A percentile compares a stretch with the other conserved stretches of the same genome.
Conservation (phyloP, 2,329 filamentous ascomycete genomes). For the Aspergillus sp. region DNA sequence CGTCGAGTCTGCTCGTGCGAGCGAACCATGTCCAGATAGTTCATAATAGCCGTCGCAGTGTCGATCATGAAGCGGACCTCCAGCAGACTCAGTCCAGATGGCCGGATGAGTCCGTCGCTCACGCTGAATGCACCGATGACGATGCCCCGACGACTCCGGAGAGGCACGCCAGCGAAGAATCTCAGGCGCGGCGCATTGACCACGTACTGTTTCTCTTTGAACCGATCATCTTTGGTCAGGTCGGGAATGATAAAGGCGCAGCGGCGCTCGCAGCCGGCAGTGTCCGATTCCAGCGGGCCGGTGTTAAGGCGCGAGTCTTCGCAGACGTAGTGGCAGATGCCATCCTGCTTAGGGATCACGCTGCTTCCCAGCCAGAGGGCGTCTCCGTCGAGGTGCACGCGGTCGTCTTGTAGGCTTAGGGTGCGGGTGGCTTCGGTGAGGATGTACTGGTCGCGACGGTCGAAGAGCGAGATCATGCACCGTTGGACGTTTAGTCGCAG, state of each 20-base stretch:
- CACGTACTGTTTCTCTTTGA: conserved; percentile 16
- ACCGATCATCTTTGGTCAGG: conserved; percentile 4
- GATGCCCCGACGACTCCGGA: conserved; percentile 48
- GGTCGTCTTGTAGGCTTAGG: conserved; percentile 26
- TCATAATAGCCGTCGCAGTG: conserved; percentile 11
- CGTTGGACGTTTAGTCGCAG: conserved; percentile 46
- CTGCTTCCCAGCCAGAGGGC: conserved; percentile 30
- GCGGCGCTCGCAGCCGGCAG: background rate
- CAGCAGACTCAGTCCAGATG: background rate
- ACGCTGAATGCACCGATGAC: conserved; percentile 9
- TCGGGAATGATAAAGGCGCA: conserved; percentile 1
- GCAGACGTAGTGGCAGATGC: conserved; percentile 29
- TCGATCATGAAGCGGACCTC: conserved; percentile 14
- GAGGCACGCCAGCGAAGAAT: conserved; percentile 60
- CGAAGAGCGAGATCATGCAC: conserved; percentile 54
- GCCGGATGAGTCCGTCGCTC: conserved; percentile 3
- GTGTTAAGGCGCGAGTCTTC: background rate
- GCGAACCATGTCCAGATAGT: conserved; percentile 11
- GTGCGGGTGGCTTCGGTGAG: conserved; percentile 52
- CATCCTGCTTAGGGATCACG: conserved; percentile 27
- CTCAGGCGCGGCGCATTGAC: conserved; percentile 27
- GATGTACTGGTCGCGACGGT: conserved; percentile 49
- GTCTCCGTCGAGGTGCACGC: conserved; percentile 16
- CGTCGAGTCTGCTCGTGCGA: conserved; percentile 11
- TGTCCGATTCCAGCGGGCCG: background rate